A percentile compares a stretch with the other conserved stretches of the same genome.
Conservation (phyloP, 2,329 filamentous ascomycete species). For the Penicillium olsonii region DNA sequence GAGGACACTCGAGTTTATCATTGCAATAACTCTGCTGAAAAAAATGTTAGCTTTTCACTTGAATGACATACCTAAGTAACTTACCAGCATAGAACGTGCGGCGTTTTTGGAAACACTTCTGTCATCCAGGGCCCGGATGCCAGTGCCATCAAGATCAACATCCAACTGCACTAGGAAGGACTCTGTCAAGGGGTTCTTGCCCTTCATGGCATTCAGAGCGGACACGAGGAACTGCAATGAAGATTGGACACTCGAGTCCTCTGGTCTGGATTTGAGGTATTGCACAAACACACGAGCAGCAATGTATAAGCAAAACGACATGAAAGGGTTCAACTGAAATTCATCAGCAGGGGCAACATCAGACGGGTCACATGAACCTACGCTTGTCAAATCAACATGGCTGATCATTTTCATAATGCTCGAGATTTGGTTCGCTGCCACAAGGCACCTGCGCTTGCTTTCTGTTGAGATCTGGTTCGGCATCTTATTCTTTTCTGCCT, state of each 20-base stretch:
- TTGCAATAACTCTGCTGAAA: constrained; percentile 14
- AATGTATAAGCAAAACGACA: constrained; percentile 95
- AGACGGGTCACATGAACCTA: constrained; percentile 52
- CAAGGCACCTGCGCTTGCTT: constrained; percentile 90
- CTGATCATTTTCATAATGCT: constrained; percentile 95
- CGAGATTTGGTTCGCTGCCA: constrained; percentile 89
- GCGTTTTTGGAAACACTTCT: constrained; percentile 10
- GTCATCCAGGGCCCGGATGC: constrained; percentile 30
- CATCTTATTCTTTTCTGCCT: constrained; percentile 85
- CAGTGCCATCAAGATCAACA: constrained; percentile 73
- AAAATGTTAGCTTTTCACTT: constrained; percentile 3
- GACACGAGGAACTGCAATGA: constrained; percentile 87
- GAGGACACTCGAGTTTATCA: constrained; percentile 11
- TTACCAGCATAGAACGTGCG: constrained; percentile 14
- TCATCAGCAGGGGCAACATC: constrained; percentile 20
- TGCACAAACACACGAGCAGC: constrained; percentile 93
- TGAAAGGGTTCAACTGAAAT: constrained; percentile 85
- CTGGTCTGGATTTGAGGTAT: constrained; percentile 89
- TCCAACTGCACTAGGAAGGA: constrained; percentile 93
- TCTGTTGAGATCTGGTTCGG: constrained; percentile 77
- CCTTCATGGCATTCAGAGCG: constrained; percentile 87
- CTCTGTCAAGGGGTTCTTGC: constrained; percentile 85
- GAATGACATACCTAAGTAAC: background rate
- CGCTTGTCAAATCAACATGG: constrained; percentile 79
- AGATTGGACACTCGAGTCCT: constrained; percentile 74